Evolutionary conservation across 1,139 yeast species (phyloP).

Genomic region (Hyphopichia khmerensis): DNA sequence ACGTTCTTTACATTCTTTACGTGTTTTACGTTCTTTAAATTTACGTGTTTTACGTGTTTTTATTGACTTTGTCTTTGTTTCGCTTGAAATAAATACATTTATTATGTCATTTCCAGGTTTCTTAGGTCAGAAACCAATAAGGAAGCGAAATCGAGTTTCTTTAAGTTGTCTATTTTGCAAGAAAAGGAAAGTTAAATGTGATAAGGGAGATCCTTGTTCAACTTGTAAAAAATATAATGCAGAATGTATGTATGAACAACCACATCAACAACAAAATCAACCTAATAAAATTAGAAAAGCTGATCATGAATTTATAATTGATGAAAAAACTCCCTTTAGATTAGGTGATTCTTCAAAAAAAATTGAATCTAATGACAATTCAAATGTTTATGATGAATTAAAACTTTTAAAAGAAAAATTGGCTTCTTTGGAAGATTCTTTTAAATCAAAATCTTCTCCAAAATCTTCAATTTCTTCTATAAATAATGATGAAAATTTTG

Average conservation of each 20-base stretch:
- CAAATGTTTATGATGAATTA: constrained; percentile 16
- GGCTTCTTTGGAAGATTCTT: constrained; percentile 8
- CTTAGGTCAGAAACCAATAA: constrained; percentile 5
- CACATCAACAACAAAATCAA: background rate
- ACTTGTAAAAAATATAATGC: constrained; percentile 37
- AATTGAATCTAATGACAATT: too few species aligned
- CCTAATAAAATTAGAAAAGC: background rate
- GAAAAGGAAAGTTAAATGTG: constrained; percentile 43
- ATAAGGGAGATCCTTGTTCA: constrained; percentile 40
- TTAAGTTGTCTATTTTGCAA: constrained; percentile 44
- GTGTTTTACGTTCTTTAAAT: too few species aligned
- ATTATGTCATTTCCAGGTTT: background rate
- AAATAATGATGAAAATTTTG: background rate
- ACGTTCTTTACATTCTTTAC: too few species aligned
- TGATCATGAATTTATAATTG: background rate
- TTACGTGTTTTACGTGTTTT: too few species aligned
- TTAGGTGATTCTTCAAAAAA: too few species aligned
- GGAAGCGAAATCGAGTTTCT: constrained; percentile 33
- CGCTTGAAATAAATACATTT: background rate
- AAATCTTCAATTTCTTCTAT: background rate
- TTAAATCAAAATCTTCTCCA: background rate
- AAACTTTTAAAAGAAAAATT: constrained; percentile 15
- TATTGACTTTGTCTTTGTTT: too few species aligned
- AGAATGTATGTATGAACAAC: constrained; percentile 21
- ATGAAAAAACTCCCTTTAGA: background rate